Percentiles rank a stretch among this genome's conserved stretches.
phyloP scores from a whole-genome alignment of 202 grass and related monocot species.

The Panicum virgatum region DNA sequence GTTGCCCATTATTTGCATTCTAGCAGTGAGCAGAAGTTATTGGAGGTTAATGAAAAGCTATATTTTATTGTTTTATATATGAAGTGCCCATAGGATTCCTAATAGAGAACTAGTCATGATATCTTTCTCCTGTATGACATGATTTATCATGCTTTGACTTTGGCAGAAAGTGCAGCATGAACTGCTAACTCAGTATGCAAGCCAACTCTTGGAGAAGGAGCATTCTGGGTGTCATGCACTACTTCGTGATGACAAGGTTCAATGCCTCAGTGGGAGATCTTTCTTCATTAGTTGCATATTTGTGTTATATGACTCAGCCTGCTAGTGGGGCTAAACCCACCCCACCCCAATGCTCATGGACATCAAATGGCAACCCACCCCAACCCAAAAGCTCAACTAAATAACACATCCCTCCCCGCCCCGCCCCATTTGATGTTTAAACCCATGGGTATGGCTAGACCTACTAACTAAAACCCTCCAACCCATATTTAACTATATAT shows the following conservation, averaged over 20 bases:
- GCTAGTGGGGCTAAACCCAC: no score
- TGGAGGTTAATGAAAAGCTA: constrained; percentile 68
- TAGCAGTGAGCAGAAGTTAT: constrained; percentile 84
- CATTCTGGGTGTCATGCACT: constrained; percentile 86
- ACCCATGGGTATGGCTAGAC: no score
- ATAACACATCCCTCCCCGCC: no score
- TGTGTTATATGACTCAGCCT: constrained; percentile 7
- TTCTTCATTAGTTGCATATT: constrained; percentile 24
- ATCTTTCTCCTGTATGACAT: background rate
- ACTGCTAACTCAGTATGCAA: constrained; percentile 74
- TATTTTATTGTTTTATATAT: background rate
- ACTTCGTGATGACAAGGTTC: constrained; percentile 87
- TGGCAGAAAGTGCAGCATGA: constrained; percentile 90
- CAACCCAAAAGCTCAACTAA: no score
- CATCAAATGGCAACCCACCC: no score
- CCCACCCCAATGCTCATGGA: no score
- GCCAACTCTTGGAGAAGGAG: constrained; percentile 85
- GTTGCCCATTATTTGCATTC: constrained; percentile 94
- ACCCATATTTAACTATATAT: no score
- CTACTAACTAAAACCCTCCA: no score
- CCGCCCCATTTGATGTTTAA: no score
- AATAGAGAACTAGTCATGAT: constrained; percentile 4
- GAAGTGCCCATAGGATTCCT: constrained; percentile 22
- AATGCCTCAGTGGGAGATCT: background rate
- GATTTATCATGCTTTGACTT: constrained; percentile 21